These are phyloP conservation scores for Coemansia sp. DNA, from an alignment of 192 early-diverging fungal genomes.

Conservation along the genomic window DNA sequence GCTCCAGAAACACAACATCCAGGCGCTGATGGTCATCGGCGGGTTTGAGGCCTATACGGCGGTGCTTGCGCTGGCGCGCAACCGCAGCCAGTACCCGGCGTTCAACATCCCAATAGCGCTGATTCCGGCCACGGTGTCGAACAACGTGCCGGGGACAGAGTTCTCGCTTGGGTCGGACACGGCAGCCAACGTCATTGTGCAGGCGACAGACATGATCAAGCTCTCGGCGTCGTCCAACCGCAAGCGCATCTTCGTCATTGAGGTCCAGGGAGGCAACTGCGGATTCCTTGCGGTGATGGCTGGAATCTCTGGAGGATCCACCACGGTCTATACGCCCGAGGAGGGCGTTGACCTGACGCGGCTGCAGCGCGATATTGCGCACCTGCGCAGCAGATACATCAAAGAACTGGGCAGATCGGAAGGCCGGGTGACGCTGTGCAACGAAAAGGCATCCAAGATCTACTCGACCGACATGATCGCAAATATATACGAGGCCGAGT, in stretches of 20 bases:
- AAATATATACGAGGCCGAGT: conserved; percentile 84
- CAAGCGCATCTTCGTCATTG: conserved; percentile 93
- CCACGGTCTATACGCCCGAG: conserved; percentile 92
- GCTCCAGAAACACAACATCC: conserved; percentile 87
- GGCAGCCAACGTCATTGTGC: conserved; percentile 90
- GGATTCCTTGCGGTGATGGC: conserved; percentile 89
- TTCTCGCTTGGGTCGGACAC: conserved; percentile 94
- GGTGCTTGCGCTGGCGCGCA: conserved; percentile 68
- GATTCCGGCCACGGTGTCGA: conserved; percentile 93
- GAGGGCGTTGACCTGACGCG: conserved; percentile 76
- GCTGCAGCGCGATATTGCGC: conserved; percentile 83
- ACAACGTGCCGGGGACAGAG: conserved; percentile 98
- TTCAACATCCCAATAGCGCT: conserved; percentile 92
- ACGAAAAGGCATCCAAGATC: conserved; percentile 70
- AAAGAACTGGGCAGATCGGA: conserved; percentile 75
- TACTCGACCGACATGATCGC: conserved; percentile 91
- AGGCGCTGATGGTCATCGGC: conserved; percentile 91
- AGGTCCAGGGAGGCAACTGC: conserved; percentile 94
- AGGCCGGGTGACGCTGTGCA: conserved; percentile 86
- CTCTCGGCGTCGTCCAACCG: conserved; percentile 88
- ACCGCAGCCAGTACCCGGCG: conserved; percentile 80
- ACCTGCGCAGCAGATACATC: conserved; percentile 74
- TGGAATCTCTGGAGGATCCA: conserved; percentile 83
- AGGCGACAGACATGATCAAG: conserved; percentile 87
- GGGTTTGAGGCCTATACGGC: conserved; percentile 94